Conservation (phyloP, 768 basidiomycete genomes). For the Roridomyces roridus region DNA sequence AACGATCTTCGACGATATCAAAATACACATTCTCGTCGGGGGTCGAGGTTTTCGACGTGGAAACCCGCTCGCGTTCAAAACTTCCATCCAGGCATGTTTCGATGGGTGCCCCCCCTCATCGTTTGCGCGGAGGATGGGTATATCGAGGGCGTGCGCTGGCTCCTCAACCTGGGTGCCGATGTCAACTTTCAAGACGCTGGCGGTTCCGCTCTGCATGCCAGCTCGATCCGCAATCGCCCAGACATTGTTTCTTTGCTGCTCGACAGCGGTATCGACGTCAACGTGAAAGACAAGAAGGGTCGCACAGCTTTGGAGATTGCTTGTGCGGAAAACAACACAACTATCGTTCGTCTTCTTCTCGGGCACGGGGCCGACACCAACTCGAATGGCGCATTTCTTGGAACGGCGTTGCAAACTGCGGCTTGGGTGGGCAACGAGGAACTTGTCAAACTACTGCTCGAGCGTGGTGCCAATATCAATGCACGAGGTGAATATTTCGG, state of each 20-base stretch:
- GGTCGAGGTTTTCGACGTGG: too few species aligned
- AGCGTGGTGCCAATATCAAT: neutral
- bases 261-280: neutral
- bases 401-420: constrained; percentile 6
- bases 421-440: neutral
- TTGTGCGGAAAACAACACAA: neutral
- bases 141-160: neutral
- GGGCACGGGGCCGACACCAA: neutral
- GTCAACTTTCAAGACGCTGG: neutral
- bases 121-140: too few species aligned
- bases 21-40: too few species aligned
- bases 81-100: too few species aligned
- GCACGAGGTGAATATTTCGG: neutral
- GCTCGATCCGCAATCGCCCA: neutral
- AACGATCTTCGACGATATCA: too few species aligned
- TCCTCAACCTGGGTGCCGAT: neutral
- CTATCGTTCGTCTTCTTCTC: neutral
- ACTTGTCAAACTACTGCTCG: neutral
- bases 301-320: neutral
- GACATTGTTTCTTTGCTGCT: neutral
- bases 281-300: neutral
- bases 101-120: too few species aligned
- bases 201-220: neutral
- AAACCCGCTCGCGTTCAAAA: too few species aligned
- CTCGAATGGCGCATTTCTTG: neutral